phyloP scores from a whole-genome alignment of 1,139 yeast species.

The Kodamaea ohmeri region DNA sequence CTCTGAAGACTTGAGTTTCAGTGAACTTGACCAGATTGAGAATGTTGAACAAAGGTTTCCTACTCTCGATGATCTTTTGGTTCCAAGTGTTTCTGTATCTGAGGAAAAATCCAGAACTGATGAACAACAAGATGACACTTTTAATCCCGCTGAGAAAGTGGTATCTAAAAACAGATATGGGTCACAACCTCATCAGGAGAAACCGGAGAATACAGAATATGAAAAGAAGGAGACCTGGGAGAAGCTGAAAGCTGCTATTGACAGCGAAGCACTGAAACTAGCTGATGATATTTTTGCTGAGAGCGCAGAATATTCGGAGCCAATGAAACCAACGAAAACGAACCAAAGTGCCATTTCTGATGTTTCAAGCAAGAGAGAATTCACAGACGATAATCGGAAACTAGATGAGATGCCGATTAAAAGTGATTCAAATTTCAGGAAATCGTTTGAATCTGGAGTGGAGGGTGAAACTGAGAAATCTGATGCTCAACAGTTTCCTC shows the following conservation, averaged over 20 bases:
- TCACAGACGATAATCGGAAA: background rate
- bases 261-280: constrained; percentile 34
- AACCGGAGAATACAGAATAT: constrained; percentile 18
- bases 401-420: too few species aligned
- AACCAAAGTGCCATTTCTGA: constrained; percentile 10
- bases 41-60: constrained; percentile 46
- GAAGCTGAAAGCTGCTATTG: constrained; percentile 17
- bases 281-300: constrained; percentile 42
- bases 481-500: background rate
- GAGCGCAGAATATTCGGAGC: background rate
- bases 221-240: constrained; percentile 43
- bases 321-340: constrained; percentile 7
- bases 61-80: constrained; percentile 37
- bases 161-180: too few species aligned
- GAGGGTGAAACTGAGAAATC: background rate
- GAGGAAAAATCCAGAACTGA: background rate
- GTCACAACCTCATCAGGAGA: constrained; percentile 4
- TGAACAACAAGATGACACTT: background rate
- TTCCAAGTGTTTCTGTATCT: constrained; percentile 2
- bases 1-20: constrained; percentile 20
- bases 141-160: background rate
- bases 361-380: constrained; percentile 4
- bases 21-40: constrained; percentile 24
- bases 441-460: background rate
- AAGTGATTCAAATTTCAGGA: too few species aligned